Evolutionary conservation across 345 rosid species (phyloP).

Genomic region (Bruguiera parviflora): DNA sequence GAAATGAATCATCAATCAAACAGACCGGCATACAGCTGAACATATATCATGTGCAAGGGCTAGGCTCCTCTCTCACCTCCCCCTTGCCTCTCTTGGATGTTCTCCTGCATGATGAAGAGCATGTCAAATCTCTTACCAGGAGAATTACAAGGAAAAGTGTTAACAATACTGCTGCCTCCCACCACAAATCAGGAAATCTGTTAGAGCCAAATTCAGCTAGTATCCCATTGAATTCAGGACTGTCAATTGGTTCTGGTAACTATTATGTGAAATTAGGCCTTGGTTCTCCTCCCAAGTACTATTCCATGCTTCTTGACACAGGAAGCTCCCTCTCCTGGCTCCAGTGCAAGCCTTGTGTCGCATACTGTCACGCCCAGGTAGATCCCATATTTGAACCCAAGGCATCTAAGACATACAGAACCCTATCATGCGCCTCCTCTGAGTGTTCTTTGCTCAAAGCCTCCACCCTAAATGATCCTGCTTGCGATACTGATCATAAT

Average conservation of each 20-base stretch:
- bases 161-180: neutral
- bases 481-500: slow-evolving; percentile 8
- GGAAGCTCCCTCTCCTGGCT: slow-evolving; percentile 56
- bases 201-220: slow-evolving; percentile 19
- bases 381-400: slow-evolving; percentile 43
- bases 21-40: slow-evolving; percentile 18
- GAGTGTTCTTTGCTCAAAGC: slow-evolving; percentile 37
- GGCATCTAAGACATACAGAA: slow-evolving; percentile 35
- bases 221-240: slow-evolving; percentile 30
- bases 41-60: slow-evolving; percentile 30
- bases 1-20: slow-evolving; percentile 9
- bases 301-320: slow-evolving; percentile 46
- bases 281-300: slow-evolving; percentile 43
- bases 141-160: slow-evolving; percentile 9
- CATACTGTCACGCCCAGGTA: slow-evolving; percentile 36
- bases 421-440: slow-evolving; percentile 16
- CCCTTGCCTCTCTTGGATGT: slow-evolving; percentile 13
- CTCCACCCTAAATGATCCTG: slow-evolving; percentile 40
- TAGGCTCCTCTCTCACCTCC: slow-evolving; percentile 21
- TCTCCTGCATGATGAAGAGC: slow-evolving; percentile 34
- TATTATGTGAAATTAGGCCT: slow-evolving; percentile 41
- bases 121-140: slow-evolving; percentile 18
- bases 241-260: slow-evolving; percentile 40
- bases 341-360: slow-evolving; percentile 43
- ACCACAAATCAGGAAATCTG: slow-evolving; percentile 11